phyloP scores from a whole-genome alignment of 257 asterid genomes.

The Rauvolfia tetraphylla region DNA sequence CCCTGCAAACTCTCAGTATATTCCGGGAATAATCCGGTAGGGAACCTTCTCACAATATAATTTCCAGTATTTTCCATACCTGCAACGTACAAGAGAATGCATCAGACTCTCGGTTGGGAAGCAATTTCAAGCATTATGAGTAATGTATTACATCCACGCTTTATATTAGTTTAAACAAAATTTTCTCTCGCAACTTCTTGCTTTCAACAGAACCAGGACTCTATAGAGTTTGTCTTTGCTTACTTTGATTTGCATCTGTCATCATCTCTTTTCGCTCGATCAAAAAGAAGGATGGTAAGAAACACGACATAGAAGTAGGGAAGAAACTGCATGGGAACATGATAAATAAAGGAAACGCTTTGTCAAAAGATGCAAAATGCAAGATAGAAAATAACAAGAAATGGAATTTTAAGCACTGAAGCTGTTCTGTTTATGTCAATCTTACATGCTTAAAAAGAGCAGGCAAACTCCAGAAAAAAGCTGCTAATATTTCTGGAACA shows the following conservation, averaged over 20 bases:
- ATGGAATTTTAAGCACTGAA: background rate
- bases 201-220: background rate
- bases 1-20: conserved; percentile 41
- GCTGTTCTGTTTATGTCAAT: background rate
- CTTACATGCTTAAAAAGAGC: conserved; percentile 87
- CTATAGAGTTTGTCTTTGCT: conserved; percentile 25
- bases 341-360: background rate
- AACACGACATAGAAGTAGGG: conserved; percentile 86
- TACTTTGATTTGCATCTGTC: conserved; percentile 92
- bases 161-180: background rate
- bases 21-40: conserved; percentile 63
- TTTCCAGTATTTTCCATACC: conserved; percentile 96
- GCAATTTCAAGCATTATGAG: too few species aligned
- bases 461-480: conserved; percentile 94
- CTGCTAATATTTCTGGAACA: conserved; percentile 82
- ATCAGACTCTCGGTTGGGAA: background rate
- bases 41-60: conserved; percentile 85
- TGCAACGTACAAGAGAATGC: conserved; percentile 24
- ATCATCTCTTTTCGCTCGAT: conserved; percentile 91
- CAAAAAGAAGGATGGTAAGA: conserved; percentile 86
- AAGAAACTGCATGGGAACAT: conserved; percentile 54
- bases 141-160: background rate
- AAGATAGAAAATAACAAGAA: background rate
- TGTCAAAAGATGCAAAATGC: background rate
- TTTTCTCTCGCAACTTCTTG: background rate